Evolutionary conservation across 108 stramenopile genomes (phyloP).

Genomic region (Bacterosira constricta): DNA sequence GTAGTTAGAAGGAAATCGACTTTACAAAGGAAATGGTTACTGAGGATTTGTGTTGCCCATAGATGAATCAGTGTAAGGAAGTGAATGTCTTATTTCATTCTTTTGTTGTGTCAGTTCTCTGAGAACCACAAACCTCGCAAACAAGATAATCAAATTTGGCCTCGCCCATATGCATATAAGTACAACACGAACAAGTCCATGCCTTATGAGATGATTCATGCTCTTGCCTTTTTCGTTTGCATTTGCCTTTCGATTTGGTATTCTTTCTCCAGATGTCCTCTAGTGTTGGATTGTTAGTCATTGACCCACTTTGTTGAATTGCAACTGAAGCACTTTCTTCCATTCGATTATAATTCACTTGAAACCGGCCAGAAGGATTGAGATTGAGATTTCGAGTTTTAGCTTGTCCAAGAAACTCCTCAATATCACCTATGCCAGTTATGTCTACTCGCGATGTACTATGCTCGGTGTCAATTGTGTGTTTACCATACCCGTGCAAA

Average conservation of each 20-base stretch:
- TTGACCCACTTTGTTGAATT: not conserved
- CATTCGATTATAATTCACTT: conserved; percentile 12
- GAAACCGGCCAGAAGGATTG: not conserved
- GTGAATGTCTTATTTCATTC: too few species aligned
- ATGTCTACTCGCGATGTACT: conserved; percentile 13
- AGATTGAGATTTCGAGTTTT: conserved; percentile 16
- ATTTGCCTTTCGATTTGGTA: conserved; percentile 3
- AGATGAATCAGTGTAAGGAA: too few species aligned
- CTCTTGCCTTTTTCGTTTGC: not conserved
- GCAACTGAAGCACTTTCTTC: not conserved
- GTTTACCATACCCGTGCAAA: conserved; percentile 35
- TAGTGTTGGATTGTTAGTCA: not conserved
- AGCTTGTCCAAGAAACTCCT: conserved; percentile 9
- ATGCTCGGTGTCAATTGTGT: not conserved
- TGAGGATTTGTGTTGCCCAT: too few species aligned
- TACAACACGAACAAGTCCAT: conserved; percentile 30
- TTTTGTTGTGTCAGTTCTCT: too few species aligned
- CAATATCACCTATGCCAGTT: not conserved
- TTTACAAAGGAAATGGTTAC: too few species aligned
- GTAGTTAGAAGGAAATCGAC: too few species aligned
- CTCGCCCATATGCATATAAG: conserved; percentile 11
- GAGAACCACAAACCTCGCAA: conserved; percentile 33
- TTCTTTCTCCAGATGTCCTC: conserved; percentile 19
- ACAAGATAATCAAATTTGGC: conserved; percentile 12
- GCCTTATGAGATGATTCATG: conserved; percentile 3